Evolutionary conservation across 306 rosid species (phyloP), one percentile per base, ranked within the genome.

Genomic region (Rosa rugosa): DNA sequence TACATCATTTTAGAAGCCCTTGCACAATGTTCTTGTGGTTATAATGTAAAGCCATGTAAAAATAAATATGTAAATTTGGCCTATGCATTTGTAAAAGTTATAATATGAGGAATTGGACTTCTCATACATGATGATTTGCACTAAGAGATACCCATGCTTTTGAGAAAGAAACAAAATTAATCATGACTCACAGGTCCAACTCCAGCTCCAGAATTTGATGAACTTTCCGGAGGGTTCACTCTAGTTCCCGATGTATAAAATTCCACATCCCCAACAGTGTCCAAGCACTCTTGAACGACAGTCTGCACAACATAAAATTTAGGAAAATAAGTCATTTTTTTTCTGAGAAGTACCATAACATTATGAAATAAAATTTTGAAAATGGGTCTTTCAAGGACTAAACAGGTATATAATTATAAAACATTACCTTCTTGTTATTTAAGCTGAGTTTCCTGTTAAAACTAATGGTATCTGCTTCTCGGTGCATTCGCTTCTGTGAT

Each of bases 351-450:
- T 42, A 42, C 78, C 12, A 9, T 4, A 75, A 25, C 11, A 44
- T 42, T 59, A 41, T 59, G 69, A 75, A 75, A 41, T 20, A 23
- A 64, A 56, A 75, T 3, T 9, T 40, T 42, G 11, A 25, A 72
- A 60, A 5, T 11, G 56, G 67, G 40, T 49, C 5, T 4, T 72
- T 40, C 13, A 12, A 65, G 13, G 7, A 36, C 45, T 51, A 65
- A 50, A 50, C 73, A 34, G 59, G 74, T 46, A 75, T 40, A 74
- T 18, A 56, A 75, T 8, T 59, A 47, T 41, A 56, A 73, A 84
- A 76, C 6, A 72, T 66, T 76, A 92, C 99, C 98, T 83, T 85
- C 75, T 64, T 84, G 54, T 75, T 84, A 75, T 88, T 67, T 78
- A 76, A 71, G 77, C 82, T 75, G 57, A 84, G 71, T 77, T 90